A percentile compares a stretch with the other conserved stretches of the same genome.
Conservation (phyloP, 345 rosid species). For the Cardamine occulta region DNA sequence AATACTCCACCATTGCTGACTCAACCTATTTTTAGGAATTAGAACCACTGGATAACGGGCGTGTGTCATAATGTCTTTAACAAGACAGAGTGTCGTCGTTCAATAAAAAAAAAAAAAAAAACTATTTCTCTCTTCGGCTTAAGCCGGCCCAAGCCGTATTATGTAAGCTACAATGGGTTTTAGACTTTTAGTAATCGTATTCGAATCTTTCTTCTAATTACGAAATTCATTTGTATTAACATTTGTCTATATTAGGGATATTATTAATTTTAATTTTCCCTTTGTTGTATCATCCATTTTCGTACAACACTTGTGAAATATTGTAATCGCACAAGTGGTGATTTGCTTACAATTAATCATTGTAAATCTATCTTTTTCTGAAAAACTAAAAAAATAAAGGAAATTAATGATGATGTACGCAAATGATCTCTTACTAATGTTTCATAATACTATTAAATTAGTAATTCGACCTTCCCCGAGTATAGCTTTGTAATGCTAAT, state of each 20-base stretch:
- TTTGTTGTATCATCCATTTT: slow-evolving; percentile 8
- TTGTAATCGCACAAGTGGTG: slow-evolving; percentile 23
- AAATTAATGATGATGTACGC: slow-evolving; percentile 22
- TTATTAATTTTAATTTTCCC: neutral
- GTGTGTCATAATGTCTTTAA: neutral
- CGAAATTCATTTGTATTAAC: slow-evolving; percentile 3
- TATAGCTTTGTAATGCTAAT: neutral
- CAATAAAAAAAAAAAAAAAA: neutral
- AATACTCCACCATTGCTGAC: slow-evolving; percentile 7
- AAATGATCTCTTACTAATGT: slow-evolving; percentile 16
- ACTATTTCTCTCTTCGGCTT: slow-evolving; percentile 1
- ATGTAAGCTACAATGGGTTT: slow-evolving; percentile 19
- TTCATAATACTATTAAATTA: neutral
- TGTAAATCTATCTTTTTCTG: neutral
- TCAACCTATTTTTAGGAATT: neutral
- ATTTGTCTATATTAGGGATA: neutral
- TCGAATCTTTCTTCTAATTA: neutral
- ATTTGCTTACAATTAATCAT: neutral
- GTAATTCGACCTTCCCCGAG: slow-evolving; percentile 8
- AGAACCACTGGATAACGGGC: neutral
- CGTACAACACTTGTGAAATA: neutral
- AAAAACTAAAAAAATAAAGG: neutral
- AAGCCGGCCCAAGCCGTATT: slow-evolving; percentile 37
- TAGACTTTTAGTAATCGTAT: slow-evolving; percentile 1
- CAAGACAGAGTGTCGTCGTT: slow-evolving; percentile 24